phyloP scores from a whole-genome alignment of 805 yeast species.

The Candida pseudoglaebosa region DNA sequence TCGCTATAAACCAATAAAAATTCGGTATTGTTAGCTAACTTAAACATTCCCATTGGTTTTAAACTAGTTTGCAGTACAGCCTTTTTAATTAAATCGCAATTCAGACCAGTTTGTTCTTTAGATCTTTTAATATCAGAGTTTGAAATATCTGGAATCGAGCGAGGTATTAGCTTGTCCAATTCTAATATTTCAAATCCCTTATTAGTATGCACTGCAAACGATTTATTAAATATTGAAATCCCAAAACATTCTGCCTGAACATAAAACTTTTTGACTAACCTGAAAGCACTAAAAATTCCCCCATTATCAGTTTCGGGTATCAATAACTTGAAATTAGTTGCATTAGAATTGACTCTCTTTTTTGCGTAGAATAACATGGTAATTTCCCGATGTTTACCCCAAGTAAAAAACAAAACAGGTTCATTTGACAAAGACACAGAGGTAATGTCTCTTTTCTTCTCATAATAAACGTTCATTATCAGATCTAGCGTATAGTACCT shows the following conservation, averaged over 20 bases:
- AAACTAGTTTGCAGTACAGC: conserved; percentile 35
- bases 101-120: conserved; percentile 13
- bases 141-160: conserved; percentile 55
- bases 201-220: conserved; percentile 63
- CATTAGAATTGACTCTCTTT: conserved; percentile 43
- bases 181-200: conserved; percentile 66
- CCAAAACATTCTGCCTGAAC: conserved; percentile 56
- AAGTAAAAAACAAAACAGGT: conserved; percentile 51
- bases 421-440: conserved; percentile 50
- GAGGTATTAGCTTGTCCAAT: conserved; percentile 52
- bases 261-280: conserved; percentile 41
- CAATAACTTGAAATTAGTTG: conserved; percentile 54
- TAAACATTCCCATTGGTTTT: conserved; percentile 61
- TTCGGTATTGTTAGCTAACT: conserved; percentile 49
- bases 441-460: conserved; percentile 33
- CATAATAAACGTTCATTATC: conserved; percentile 55
- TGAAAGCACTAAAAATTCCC: conserved; percentile 38
- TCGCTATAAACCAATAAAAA: conserved; percentile 66
- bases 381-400: conserved; percentile 66
- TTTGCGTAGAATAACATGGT: conserved; percentile 56
- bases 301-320: conserved; percentile 55
- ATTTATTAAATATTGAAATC: conserved; percentile 58
- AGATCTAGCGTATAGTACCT: conserved; percentile 62
- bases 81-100: conserved; percentile 35
- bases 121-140: conserved; percentile 14